These are phyloP conservation scores for Chlorella sorokiniana DNA, from an alignment of 139 green algal genomes.

Conservation along the genomic window DNA sequence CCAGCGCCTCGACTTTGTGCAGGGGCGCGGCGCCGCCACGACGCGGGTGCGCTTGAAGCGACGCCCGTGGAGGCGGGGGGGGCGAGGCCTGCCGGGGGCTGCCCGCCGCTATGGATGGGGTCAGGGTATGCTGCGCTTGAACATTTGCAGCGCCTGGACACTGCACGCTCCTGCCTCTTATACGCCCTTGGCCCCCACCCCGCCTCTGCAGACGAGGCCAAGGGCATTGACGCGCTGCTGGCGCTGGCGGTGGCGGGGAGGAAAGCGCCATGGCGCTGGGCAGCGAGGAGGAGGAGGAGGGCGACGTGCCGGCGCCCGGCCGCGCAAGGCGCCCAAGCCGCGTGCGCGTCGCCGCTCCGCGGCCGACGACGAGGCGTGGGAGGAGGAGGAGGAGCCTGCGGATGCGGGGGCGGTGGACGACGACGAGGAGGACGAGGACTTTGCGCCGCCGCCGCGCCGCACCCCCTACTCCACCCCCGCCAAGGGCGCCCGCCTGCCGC, in stretches of 20 bases:
- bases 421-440: slow-evolving; percentile 38
- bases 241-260: slow-evolving; percentile 61
- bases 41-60: slow-evolving; percentile 16
- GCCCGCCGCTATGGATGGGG: too few relatives aligned
- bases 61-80: too few relatives aligned
- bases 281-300: slow-evolving; percentile 25
- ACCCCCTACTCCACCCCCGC: slow-evolving; percentile 34
- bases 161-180: background rate
- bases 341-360: background rate
- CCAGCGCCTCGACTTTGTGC: slow-evolving; percentile 22
- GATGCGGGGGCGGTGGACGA: slow-evolving; percentile 27
- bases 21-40: slow-evolving; percentile 9
- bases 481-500: slow-evolving; percentile 8
- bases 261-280: slow-evolving; percentile 7
- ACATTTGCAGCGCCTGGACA: too few relatives aligned
- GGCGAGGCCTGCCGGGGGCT: too few relatives aligned
- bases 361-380: slow-evolving; percentile 21
- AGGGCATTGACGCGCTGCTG: slow-evolving; percentile 73
- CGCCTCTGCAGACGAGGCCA: slow-evolving; percentile 45
- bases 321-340: slow-evolving; percentile 1
- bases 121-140: too few relatives aligned
- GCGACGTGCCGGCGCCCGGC: background rate
- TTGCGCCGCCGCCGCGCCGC: slow-evolving; percentile 3
- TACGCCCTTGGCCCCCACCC: background rate
- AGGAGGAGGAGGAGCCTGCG: slow-evolving; percentile 25